Conservation (phyloP, 2,329 filamentous ascomycete species). For the Aureobasidium sp. region DNA sequence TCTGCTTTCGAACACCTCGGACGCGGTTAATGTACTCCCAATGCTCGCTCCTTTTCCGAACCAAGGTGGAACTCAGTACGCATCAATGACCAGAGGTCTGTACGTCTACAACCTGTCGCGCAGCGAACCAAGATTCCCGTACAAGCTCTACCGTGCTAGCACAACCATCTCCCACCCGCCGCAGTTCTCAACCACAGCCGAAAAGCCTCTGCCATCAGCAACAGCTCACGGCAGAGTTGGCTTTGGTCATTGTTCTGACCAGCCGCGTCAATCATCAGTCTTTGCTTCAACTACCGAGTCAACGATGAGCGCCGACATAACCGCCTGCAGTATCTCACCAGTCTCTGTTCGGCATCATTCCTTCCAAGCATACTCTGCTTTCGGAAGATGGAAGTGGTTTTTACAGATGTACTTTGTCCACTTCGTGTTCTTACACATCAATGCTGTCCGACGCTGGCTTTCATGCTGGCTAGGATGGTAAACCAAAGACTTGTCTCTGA, state of each 20-base stretch:
- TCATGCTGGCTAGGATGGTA: slow-evolving; percentile 39
- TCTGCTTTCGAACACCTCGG: not conserved
- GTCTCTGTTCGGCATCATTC: slow-evolving; percentile 1
- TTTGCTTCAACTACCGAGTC: slow-evolving; percentile 41
- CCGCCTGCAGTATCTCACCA: slow-evolving; percentile 17
- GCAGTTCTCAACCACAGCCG: slow-evolving; percentile 24
- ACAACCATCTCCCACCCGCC: slow-evolving; percentile 38
- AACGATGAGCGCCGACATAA: slow-evolving; percentile 47
- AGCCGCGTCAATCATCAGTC: slow-evolving; percentile 59
- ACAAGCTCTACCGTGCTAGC: slow-evolving; percentile 36
- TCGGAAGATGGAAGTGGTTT: slow-evolving; percentile 55
- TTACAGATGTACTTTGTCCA: slow-evolving; percentile 95
- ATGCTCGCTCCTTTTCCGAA: not conserved
- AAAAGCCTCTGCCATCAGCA: slow-evolving; percentile 39
- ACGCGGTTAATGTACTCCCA: slow-evolving; percentile 10
- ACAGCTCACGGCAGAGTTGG: slow-evolving; percentile 43
- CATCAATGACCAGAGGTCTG: not conserved
- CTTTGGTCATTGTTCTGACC: slow-evolving; percentile 45
- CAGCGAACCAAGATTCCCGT: slow-evolving; percentile 38
- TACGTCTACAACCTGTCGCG: not conserved
- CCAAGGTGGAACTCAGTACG: not conserved
- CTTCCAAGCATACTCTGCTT: slow-evolving; percentile 20
- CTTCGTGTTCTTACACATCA: slow-evolving; percentile 34
- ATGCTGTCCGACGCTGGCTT: slow-evolving; percentile 50
- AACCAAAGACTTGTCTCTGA: slow-evolving; percentile 89